phyloP scores from a whole-genome alignment of 768 basidiomycete species.

The Fomitopsis serialis region DNA sequence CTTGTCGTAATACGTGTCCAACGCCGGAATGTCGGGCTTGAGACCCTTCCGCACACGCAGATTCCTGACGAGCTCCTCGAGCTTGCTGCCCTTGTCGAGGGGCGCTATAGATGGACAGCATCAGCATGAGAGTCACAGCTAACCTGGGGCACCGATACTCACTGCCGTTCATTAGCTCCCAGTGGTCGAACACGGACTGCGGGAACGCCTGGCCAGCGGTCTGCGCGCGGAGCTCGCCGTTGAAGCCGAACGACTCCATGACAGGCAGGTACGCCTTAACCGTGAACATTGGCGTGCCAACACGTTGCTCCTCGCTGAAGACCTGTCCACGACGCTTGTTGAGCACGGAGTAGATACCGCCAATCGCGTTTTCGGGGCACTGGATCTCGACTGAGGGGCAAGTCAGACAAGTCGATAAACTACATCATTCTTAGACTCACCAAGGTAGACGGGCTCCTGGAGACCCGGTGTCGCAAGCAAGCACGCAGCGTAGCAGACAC shows the following conservation, averaged over 20 bases:
- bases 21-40: slow-evolving; percentile 87
- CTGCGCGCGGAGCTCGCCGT: slow-evolving; percentile 86
- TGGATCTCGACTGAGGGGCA: slow-evolving; percentile 81
- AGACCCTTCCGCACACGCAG: slow-evolving; percentile 95
- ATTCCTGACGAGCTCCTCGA: slow-evolving; percentile 74
- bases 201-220: slow-evolving; percentile 99
- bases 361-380: slow-evolving; percentile 95
- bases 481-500: slow-evolving; percentile 94
- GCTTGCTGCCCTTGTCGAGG: slow-evolving; percentile 87
- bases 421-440: slow-evolving; percentile 32
- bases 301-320: slow-evolving; percentile 94
- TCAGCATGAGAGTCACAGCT: slow-evolving; percentile 8
- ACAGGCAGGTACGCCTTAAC: slow-evolving; percentile 96
- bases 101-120: slow-evolving; percentile 40
- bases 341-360: slow-evolving; percentile 90
- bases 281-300: slow-evolving; percentile 98
- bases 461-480: slow-evolving; percentile 86
- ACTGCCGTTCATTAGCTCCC: slow-evolving; percentile 83
- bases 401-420: slow-evolving; percentile 9
- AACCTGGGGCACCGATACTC: slow-evolving; percentile 24
- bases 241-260: slow-evolving; percentile 95
- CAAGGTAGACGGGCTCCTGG: slow-evolving; percentile 95
- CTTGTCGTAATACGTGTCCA: slow-evolving; percentile 95
- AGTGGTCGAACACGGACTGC: slow-evolving; percentile 90
- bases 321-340: slow-evolving; percentile 99